Base-by-base conservation (phyloP, 192 early-diverging fungal species). In the Coemansia furcata region DNA sequence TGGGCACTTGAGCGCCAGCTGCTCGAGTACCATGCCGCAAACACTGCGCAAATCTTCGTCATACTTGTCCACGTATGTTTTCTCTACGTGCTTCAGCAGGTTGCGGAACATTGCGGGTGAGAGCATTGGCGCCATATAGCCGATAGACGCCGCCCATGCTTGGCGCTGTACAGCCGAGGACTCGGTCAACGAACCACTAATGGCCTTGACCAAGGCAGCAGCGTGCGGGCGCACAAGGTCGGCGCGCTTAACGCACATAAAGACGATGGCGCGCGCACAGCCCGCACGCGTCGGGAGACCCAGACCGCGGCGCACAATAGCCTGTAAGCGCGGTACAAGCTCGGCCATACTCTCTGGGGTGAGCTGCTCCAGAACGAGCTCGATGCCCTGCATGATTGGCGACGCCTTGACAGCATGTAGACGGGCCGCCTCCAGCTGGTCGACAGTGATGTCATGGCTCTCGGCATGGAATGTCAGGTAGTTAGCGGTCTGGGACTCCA, bases 301-400 rank as follows among this genome's bases (percentile, higher is more conserved):
- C 21, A 94, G 87, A 6, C 93, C 94, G 63, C 91, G 94, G 15
- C 87, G 84, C 39, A 96, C 87, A 21, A 93, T 83, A 12, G 86
- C 69, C 43, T 87, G 77, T 26, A 98, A 71, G 46, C 86, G 85
- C 7, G 92, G 92, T 2, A 90, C 82, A 9, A 98, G 65, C 12
- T 71, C 79, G 4, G 68, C 72, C 78, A 97, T 89, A 5, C 87
- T 86, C 2, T 75, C 72, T 21, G 85, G 87, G 66, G 92, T 92
- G 57, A 97, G 79, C 44, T 95, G 87, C 33, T 92, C 88, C 1
- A 96, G 79, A 55, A 87, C 86, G 8, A 83, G 81, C 68, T 96
- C 94, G 36, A 95, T 81, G 3, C 91, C 94, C 67, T 95, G 91
- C 94, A 97, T 96, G 73, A 97, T 93, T 11, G 96, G 96, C n/a